Evolutionary conservation across 2,329 filamentous ascomycete genomes (phyloP), one percentile per base, ranked within the genome.

Genomic region (Rhexocercosporidium sp.): DNA sequence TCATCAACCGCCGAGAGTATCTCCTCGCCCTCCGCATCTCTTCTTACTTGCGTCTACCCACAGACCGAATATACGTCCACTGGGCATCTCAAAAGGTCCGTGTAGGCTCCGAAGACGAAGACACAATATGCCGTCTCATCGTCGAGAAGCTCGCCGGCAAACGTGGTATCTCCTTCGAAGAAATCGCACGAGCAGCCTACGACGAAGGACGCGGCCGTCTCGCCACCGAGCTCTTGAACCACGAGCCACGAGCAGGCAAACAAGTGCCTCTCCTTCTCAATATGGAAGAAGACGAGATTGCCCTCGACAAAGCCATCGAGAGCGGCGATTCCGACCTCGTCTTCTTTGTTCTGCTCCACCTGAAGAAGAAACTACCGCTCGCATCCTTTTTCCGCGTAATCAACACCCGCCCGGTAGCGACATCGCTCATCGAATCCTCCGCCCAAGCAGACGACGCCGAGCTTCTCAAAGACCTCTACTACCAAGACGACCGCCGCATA

Each of bases 81-180:
- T 99, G 96, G 96, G 96, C 96, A 1, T 95, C 92, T 20, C 91
- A 96, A 76, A 99, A 98, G 78, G 95, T 98, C 3, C 92, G 94
- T 29, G 83, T 91, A 2, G 94, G 94, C 0, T 86, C 89, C 0
- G 94, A 94, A 70, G 91, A 97, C 69, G 96, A 98, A 75, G 94
- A 97, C 54, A 88, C 89, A 0, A 93, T 97, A 49, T 97, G 94
- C 78, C 87, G 88, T 37, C 84, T 94, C 61, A 93, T 99, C 16
- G 94, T 98, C 11, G 90, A 93, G 72, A 92, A 93, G 74, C 85
- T 99, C 0, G 88, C 91, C 0, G 94, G 92, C 41, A 97, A 97
- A 76, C 90, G 91, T 0, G 96, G 95, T 1, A 96, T 99, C 65
- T 98, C 95, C 0, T 99, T 98, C 73, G 95, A 98, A 76, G 88